A percentile compares a stretch with the other conserved stretches of the same genome.
phyloP scores from a whole-genome alignment of 345 rosid species.

The Moricandia moricandioides region DNA sequence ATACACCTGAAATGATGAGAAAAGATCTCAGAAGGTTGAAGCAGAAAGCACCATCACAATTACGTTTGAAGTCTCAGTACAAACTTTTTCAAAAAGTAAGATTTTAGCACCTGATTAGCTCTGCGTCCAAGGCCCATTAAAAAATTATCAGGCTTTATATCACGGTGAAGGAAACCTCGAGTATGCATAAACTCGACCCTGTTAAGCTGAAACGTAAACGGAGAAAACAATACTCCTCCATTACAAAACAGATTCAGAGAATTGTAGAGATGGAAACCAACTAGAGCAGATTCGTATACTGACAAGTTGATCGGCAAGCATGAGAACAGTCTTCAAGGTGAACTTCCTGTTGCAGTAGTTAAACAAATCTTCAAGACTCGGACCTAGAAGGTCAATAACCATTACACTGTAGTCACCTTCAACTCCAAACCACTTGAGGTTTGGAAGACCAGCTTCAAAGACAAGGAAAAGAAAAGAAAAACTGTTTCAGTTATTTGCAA shows the following conservation, averaged over 20 bases:
- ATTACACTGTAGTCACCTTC: conserved; percentile 74
- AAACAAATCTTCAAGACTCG: conserved; percentile 85
- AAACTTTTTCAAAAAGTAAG: background rate
- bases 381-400: conserved; percentile 89
- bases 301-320: conserved; percentile 89
- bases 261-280: conserved; percentile 6
- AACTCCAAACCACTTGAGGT: conserved; percentile 82
- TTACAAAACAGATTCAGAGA: background rate
- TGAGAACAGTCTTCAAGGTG: conserved; percentile 72
- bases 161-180: conserved; percentile 83
- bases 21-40: background rate
- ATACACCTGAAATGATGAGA: conserved; percentile 47
- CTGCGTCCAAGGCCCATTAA: conserved; percentile 87
- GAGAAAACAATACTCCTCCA: conserved; percentile 8
- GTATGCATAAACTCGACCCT: conserved; percentile 81
- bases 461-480: background rate
- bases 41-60: background rate
- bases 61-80: background rate
- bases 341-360: conserved; percentile 79
- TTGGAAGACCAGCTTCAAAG: conserved; percentile 73
- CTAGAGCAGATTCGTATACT: conserved; percentile 28
- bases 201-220: conserved; percentile 51
- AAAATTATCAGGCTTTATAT: conserved; percentile 87
- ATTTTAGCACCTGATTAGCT: conserved; percentile 62
- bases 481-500: background rate